A percentile compares a stretch with the other conserved stretches of the same genome.
These are phyloP conservation scores for Malassezia restricta DNA, from an alignment of 1,284 basidiomycete species.

Conservation along the genomic window DNA sequence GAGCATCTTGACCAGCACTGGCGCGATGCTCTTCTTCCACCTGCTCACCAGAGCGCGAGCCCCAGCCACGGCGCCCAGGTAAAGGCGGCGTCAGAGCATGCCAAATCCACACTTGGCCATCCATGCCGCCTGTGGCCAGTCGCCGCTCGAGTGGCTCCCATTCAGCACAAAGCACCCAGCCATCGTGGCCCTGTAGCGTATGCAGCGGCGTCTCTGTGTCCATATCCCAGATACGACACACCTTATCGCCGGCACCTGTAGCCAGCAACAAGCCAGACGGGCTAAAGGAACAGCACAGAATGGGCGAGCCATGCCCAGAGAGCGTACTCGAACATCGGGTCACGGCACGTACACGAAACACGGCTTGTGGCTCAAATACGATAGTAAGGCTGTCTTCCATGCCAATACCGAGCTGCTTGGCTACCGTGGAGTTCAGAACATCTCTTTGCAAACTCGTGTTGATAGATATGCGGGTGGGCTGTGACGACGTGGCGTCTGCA, in stretches of 20 bases:
- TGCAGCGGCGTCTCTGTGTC: conserved; percentile 83
- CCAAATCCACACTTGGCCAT: conserved; percentile 43
- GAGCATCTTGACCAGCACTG: conserved; percentile 8
- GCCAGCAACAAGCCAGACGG: conserved; percentile 81
- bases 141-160: conserved; percentile 87
- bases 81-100: conserved; percentile 26
- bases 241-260: conserved; percentile 89
- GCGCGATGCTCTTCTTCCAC: conserved; percentile 28
- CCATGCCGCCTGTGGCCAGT: conserved; percentile 60
- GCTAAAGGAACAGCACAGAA: conserved; percentile 87
- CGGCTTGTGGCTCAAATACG: conserved; percentile 63
- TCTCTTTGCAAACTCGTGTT: conserved; percentile 29
- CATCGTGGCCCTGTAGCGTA: conserved; percentile 73
- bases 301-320: conserved; percentile 71
- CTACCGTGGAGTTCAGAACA: conserved; percentile 26
- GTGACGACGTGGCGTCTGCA: conserved; percentile 4
- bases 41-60: conserved; percentile 25
- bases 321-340: conserved; percentile 84
- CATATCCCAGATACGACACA: conserved; percentile 85
- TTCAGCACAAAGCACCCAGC: conserved; percentile 92
- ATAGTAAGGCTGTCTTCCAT: conserved; percentile 40
- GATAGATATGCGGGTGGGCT: conserved; percentile 30
- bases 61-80: conserved; percentile 32
- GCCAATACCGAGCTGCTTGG: conserved; percentile 37
- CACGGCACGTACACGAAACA: conserved; percentile 85